Percentiles rank a stretch among this genome's conserved stretches.
Evolutionary conservation across 2,329 filamentous ascomycete species (phyloP).

Genomic region (Pseudocercospora vitis): DNA sequence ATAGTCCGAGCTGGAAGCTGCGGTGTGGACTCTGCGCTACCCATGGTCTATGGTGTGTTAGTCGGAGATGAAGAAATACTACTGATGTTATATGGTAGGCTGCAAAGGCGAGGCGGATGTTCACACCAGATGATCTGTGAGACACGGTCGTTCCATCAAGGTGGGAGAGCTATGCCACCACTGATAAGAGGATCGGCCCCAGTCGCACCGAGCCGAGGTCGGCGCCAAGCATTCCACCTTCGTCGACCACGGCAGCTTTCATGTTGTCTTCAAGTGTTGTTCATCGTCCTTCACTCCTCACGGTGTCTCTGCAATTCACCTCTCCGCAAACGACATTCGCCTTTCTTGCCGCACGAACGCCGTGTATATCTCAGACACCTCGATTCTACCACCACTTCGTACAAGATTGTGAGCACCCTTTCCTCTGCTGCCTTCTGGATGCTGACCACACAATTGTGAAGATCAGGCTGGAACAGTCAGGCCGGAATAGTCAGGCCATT

Average conservation of each 20-base stretch:
- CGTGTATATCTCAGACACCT: too few relatives aligned
- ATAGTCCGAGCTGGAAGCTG: slow-evolving; percentile 13
- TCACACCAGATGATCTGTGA: slow-evolving; percentile 4
- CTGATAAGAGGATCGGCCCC: slow-evolving; percentile 2
- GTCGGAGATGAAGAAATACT: background rate
- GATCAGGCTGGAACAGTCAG: too few relatives aligned
- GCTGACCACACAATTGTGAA: too few relatives aligned
- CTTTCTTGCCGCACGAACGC: too few relatives aligned
- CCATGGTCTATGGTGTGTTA: slow-evolving; percentile 22
- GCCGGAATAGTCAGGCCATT: too few relatives aligned
- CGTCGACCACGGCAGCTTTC: too few relatives aligned
- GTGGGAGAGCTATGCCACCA: background rate
- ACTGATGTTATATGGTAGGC: background rate
- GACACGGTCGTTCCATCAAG: slow-evolving; percentile 15
- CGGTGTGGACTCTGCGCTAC: slow-evolving; percentile 29
- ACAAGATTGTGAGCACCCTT: too few relatives aligned
- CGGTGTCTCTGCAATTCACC: background rate
- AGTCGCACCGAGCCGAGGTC: background rate
- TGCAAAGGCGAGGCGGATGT: background rate
- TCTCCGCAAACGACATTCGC: too few relatives aligned
- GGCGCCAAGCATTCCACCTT: background rate
- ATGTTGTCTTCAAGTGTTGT: background rate
- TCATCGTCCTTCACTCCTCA: background rate
- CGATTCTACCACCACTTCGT: too few relatives aligned
- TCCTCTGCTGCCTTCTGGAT: too few relatives aligned